Evolutionary conservation across 2,329 filamentous ascomycete genomes (phyloP).

Genomic region (Colletotrichum theobromicola): DNA sequence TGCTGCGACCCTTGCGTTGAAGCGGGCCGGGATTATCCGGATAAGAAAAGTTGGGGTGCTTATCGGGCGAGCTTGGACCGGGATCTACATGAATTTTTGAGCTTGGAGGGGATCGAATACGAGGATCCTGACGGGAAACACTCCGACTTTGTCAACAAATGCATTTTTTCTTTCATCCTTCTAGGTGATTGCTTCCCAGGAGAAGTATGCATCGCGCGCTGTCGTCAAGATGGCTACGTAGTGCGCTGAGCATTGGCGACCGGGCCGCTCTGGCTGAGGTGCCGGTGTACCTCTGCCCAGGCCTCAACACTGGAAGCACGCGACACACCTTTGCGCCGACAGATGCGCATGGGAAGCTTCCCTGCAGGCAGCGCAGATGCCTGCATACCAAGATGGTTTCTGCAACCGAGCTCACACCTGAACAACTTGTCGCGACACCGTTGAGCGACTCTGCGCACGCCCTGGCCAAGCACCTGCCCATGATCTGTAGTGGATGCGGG

Average conservation of each 20-base stretch:
- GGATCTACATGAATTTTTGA: constrained; percentile 8
- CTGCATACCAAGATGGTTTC: constrained; percentile 27
- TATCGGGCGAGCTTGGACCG: constrained; percentile 2
- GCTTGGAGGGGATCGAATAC: not conserved
- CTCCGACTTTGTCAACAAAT: not conserved
- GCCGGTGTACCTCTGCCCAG: constrained; percentile 54
- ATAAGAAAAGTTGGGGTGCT: not conserved
- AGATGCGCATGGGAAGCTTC: constrained; percentile 9
- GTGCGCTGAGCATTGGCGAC: constrained; percentile 47
- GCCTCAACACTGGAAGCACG: not conserved
- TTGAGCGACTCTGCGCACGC: not conserved
- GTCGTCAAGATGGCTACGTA: constrained; percentile 46
- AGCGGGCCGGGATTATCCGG: constrained; percentile 16
- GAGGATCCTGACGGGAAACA: not conserved
- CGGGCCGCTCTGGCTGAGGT: constrained; percentile 40
- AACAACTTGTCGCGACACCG: not conserved
- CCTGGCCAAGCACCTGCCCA: constrained; percentile 45
- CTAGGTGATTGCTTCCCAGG: not conserved
- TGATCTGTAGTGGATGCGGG: constrained; percentile 69
- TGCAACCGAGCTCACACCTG: not conserved
- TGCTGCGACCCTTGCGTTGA: constrained; percentile 14
- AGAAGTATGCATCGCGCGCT: constrained; percentile 49
- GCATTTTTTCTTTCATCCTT: not conserved
- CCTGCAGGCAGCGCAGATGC: constrained; percentile 25
- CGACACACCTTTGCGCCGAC: constrained; percentile 24